These are phyloP conservation scores for Ascocoryne sarcoides DNA, from an alignment of 2,329 filamentous ascomycete species.

Conservation along the genomic window DNA sequence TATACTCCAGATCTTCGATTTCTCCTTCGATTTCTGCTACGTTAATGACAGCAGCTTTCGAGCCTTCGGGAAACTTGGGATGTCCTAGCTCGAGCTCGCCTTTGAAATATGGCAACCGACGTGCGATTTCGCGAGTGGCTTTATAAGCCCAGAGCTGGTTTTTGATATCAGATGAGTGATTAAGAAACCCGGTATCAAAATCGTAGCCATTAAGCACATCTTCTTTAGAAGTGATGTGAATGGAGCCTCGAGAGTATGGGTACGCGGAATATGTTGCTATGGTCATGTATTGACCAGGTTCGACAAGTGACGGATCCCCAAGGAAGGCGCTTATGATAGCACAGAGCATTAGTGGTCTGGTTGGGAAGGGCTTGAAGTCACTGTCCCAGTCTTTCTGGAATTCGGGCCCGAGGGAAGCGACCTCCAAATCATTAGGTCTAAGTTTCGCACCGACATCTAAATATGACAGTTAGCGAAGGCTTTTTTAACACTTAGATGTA, in stretches of 20 bases:
- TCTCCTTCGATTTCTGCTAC: conserved; percentile 22
- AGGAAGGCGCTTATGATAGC: conserved; percentile 41
- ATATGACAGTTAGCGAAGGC: neutral
- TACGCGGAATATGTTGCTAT: conserved; percentile 47
- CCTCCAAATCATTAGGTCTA: conserved; percentile 45
- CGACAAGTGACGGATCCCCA: conserved; percentile 33
- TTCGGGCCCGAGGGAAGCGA: conserved; percentile 39
- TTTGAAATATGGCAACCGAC: conserved; percentile 44
- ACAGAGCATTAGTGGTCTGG: conserved; percentile 38
- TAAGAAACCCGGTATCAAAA: conserved; percentile 50
- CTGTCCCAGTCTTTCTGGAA: conserved; percentile 46
- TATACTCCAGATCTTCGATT: conserved; percentile 32
- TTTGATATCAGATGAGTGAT: conserved; percentile 46
- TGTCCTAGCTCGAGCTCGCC: conserved; percentile 37
- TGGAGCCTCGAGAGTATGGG: conserved; percentile 50
- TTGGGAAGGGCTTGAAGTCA: conserved; percentile 37
- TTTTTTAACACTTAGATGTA: neutral
- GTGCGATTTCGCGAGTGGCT: conserved; percentile 50
- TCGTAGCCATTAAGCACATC: conserved; percentile 37
- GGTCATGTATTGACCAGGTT: conserved; percentile 41
- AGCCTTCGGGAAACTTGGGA: conserved; percentile 36
- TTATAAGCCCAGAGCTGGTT: conserved; percentile 57
- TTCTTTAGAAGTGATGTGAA: conserved; percentile 45
- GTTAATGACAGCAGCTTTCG: conserved; percentile 30
- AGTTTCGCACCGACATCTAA: conserved; percentile 46